Base-by-base conservation (phyloP, 1,139 yeast species). In the Debaryomycetaceae sp. region DNA sequence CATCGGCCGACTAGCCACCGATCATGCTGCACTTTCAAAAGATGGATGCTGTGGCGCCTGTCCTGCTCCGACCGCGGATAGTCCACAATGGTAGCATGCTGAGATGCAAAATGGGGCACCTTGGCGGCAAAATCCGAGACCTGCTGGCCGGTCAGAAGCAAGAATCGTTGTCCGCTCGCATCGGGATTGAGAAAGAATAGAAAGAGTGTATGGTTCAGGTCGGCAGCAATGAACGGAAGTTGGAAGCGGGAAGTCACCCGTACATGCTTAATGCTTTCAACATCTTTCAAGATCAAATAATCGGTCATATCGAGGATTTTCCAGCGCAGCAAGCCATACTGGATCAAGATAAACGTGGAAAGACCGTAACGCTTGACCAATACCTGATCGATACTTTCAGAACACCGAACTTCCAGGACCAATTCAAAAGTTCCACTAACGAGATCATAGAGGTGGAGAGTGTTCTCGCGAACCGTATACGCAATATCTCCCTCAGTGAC, bases 11-110 rank as follows among this genome's bases (percentile, higher is more conserved):
- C 27, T 6, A 55, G 37, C 16, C 50, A 46, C 14, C 45, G 40
- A 22, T 48, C 38, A 8, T 45, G 42, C 6, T 49, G 39, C 25
- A 58, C 59, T 22, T 58, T 56, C 22, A 57, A 47, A 23, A 59
- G 39, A 30, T 53, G 54, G 28, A 55, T 54, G 8, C 48, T 55
- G 27, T 51, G 51, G 28, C 49, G 53, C 21, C 53, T 41, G 0
- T 53, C 39, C 12, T 39, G 41, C 26, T 49, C 44, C 1, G 61
- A 52, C 21, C 49, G 48, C 6, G 67, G 65, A 26, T 47, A 54
- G 39, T 58, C 53, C 21, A 54, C 40, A 29, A 54, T 39, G 15
- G 45, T 30, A 26, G n/a, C n/a, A n/a, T n/a, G n/a, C n/a, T n/a
- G n/a, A n/a, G n/a, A n/a, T n/a, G n/a, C n/a, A n/a, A n/a, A n/a